Conservation (phyloP, 495 filamentous ascomycete genomes). For the Aspergillus bertholletiae region DNA sequence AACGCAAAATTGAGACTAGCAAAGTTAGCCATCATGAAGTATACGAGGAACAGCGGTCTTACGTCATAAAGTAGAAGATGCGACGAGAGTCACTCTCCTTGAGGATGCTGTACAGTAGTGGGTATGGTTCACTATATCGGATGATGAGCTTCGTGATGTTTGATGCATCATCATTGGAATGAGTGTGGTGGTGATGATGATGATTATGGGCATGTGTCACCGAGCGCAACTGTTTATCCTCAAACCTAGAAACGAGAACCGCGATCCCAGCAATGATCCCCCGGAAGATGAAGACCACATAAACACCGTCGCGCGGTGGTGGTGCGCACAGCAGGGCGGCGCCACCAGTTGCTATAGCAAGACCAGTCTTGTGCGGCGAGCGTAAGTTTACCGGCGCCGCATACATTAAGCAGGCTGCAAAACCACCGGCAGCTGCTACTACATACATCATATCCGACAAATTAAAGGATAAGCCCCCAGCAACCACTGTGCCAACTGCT, state of each 20-base stretch:
- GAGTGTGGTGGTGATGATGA: conserved; percentile 38
- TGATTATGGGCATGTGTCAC: conserved; percentile 33
- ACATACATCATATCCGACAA: conserved; percentile 24
- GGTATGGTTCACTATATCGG: conserved; percentile 60
- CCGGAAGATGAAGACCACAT: conserved; percentile 29
- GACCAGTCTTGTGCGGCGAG: conserved; percentile 33
- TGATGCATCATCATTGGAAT: conserved; percentile 40
- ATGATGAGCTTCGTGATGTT: conserved; percentile 64
- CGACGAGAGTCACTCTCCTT: conserved; percentile 89
- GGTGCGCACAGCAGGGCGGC: conserved; percentile 35
- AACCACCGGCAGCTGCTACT: conserved; percentile 21
- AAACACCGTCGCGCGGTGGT: conserved; percentile 27
- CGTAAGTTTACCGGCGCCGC: conserved; percentile 23
- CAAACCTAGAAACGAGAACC: conserved; percentile 36
- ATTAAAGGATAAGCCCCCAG: conserved; percentile 20
- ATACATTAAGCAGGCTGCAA: conserved; percentile 28
- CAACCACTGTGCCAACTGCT: conserved; percentile 16
- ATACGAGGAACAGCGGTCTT: conserved; percentile 24
- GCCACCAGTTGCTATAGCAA: conserved; percentile 26
- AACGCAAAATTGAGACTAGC: conserved; percentile 86
- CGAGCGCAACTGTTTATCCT: conserved; percentile 28
- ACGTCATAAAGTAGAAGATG: conserved; percentile 97
- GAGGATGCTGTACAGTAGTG: conserved; percentile 78
- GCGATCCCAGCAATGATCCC: conserved; percentile 26
- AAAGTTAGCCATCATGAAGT: conserved; percentile 9